Conservation (phyloP, 176 grass and related monocot species). For the Stipa capillata region DNA sequence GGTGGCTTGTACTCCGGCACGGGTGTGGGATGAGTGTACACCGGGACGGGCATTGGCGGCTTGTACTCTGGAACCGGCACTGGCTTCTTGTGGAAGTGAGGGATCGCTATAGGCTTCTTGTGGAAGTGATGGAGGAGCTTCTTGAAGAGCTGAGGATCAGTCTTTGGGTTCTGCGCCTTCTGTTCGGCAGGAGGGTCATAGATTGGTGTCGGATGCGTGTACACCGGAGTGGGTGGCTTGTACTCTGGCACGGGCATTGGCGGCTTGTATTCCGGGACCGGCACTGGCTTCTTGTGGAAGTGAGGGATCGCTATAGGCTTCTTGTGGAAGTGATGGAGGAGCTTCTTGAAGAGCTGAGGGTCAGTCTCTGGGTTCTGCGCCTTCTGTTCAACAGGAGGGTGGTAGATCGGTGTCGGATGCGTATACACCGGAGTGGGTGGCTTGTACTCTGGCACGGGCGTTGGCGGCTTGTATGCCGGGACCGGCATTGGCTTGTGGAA, state of each 20-base stretch:
- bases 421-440: background rate
- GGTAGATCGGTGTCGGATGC: slow-evolving; percentile 1
- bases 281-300: slow-evolving; percentile 4
- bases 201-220: background rate
- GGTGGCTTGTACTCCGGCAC: background rate
- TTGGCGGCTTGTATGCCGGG: background rate
- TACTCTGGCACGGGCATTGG: background rate
- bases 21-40: background rate
- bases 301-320: background rate
- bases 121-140: background rate
- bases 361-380: background rate
- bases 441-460: background rate
- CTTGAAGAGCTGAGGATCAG: slow-evolving; percentile 12
- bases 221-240: background rate
- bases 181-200: slow-evolving; percentile 23
- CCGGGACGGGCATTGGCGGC: background rate
- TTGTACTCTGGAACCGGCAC: background rate
- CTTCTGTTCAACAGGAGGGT: slow-evolving; percentile 20
- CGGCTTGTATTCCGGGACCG: background rate
- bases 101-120: background rate
- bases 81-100: slow-evolving; percentile 7
- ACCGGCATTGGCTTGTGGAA: background rate
- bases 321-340: slow-evolving; percentile 4
- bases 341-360: slow-evolving; percentile 13
- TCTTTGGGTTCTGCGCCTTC: background rate